A percentile compares a stretch with the other conserved stretches of the same genome.
Conservation (phyloP, 2,329 filamentous ascomycete genomes). For the Microcyclospora pomicola region DNA sequence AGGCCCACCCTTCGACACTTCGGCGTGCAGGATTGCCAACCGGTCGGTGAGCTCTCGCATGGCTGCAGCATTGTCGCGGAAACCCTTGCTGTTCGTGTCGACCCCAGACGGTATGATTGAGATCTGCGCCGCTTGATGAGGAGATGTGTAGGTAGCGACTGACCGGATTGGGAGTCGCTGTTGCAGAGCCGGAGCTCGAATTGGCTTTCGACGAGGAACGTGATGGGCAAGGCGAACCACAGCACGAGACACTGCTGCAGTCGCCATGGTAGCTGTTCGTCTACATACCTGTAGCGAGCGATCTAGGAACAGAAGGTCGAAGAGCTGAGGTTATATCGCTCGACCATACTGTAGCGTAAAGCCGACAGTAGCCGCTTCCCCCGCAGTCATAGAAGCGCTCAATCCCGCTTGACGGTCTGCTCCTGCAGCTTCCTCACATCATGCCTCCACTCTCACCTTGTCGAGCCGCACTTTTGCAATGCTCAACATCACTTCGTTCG, state of each 20-base stretch:
- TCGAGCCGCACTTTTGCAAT: conserved; percentile 13
- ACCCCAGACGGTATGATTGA: conserved; percentile 64
- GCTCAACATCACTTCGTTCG: not conserved
- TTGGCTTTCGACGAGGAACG: conserved; percentile 5
- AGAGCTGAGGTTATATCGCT: too few relatives aligned
- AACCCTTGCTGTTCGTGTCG: conserved; percentile 65
- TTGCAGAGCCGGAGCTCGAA: not conserved
- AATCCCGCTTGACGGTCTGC: not conserved
- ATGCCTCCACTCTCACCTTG: conserved; percentile 12
- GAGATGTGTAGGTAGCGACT: conserved; percentile 64
- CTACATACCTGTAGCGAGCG: not conserved
- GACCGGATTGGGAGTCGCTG: conserved; percentile 20
- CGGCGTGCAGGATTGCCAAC: conserved; percentile 55
- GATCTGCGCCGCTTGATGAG: conserved; percentile 69
- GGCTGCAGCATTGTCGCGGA: conserved; percentile 62
- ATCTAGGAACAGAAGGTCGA: too few relatives aligned
- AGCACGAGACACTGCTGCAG: not conserved
- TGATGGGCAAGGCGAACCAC: conserved; percentile 7
- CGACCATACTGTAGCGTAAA: not conserved
- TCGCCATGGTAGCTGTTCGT: not conserved
- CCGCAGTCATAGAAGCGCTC: not conserved
- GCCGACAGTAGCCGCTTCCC: not conserved
- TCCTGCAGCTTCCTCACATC: not conserved
- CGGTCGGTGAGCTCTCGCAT: conserved; percentile 61
- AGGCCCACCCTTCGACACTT: conserved; percentile 56